Conservation (phyloP, 2,329 filamentous ascomycete species). For the Fusarium sp. region DNA sequence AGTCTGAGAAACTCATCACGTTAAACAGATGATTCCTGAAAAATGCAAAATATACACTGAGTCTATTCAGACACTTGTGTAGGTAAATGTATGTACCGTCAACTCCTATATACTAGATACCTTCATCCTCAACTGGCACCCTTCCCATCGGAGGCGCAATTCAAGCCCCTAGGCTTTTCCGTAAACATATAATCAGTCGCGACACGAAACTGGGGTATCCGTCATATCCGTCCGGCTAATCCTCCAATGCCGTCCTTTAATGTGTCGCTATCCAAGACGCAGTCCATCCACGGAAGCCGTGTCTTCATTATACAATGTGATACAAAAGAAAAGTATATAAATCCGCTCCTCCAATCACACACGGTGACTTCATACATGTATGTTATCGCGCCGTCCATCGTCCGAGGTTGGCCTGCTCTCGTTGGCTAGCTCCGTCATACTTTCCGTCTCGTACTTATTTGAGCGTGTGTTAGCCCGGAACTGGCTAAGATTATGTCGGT, state of each 20-base stretch:
- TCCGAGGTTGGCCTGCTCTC: constrained; percentile 52
- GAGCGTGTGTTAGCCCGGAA: constrained; percentile 50
- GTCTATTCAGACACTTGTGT: constrained; percentile 5
- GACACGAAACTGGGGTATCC: constrained; percentile 35
- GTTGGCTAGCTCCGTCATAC: constrained; percentile 63
- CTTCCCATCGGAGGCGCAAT: not conserved
- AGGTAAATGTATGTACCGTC: not conserved
- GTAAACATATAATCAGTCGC: constrained; percentile 14
- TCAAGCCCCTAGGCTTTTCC: not conserved
- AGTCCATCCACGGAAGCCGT: constrained; percentile 15
- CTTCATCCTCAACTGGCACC: not conserved
- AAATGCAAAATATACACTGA: not conserved
- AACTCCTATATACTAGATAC: constrained; percentile 1
- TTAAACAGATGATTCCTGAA: not conserved
- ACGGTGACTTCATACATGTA: constrained; percentile 12
- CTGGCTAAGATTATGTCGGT: constrained; percentile 40
- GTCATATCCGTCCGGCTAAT: constrained; percentile 4
- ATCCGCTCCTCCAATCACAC: constrained; percentile 3
- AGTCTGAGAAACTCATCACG: not conserved
- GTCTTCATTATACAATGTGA: constrained; percentile 27
- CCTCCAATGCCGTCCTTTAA: not conserved
- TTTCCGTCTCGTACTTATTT: constrained; percentile 61
- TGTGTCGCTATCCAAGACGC: constrained; percentile 9
- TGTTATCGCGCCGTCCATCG: constrained; percentile 41
- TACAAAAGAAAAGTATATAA: constrained; percentile 20